Base-by-base conservation (phyloP, 2,329 filamentous ascomycete genomes). In the Ceratocystis alfenasii region DNA sequence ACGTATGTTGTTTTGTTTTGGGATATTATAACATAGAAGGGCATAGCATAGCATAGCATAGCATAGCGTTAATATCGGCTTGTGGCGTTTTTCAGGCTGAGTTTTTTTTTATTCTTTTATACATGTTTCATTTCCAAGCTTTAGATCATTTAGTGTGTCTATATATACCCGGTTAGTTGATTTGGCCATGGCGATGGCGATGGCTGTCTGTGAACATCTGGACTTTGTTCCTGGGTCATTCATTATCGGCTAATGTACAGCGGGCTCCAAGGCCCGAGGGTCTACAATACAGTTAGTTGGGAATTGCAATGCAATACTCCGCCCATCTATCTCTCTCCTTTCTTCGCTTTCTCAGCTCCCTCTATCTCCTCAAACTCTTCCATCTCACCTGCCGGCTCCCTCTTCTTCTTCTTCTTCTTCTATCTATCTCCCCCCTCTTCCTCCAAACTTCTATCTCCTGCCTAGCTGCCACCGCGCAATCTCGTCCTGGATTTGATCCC, bases 401-500 rank as follows among this genome's bases (percentile, higher is more conserved):
- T 28, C 25, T 28, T 25, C 30, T 7, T 33, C 6, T 2, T 28
- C 25, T 8, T 61, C 25, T 25, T 25, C 30, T 33, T 33, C 30
- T 7, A 33, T 33, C 10, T 20, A 30, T 28, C n/a, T 28, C 25
- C 25, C 50, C 4, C 20, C 12, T 25, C 20, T 6, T 55, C 50
- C 25, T 28, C 5, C 50, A 12, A 12, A 41, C 36, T 46, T n/a
- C 46, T 62, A 67, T 65, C 63, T 62, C 15, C 48, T 65, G 20
- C 66, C 66, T 68, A 97, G 75, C 71, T 89, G 87, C 90, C 92
- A 96, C 73, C 83, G 81, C 57, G 86, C 83, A 71, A 97, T 94
- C 65, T 87, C 81, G 67, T 91, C 86, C 78, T 97, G 91, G 55
- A 97, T 93, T 75, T 95, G 88, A 64, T 88, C 87, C 92, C 94